Base-by-base conservation (phyloP, 345 rosid genomes). In the Eucalyptus pauciflora region DNA sequence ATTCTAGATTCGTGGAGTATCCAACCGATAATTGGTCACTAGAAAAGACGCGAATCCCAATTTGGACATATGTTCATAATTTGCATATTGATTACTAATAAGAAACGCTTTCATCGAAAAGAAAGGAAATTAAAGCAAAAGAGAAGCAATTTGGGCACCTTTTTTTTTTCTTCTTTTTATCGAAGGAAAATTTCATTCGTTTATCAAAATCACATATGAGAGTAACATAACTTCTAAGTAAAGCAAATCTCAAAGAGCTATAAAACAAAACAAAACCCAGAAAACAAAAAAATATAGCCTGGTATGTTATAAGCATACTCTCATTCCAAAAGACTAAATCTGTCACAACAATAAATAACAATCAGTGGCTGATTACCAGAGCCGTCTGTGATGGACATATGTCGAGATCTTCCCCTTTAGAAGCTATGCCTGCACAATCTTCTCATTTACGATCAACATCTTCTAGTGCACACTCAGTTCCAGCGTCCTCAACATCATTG, bases 401-500 rank as follows among this genome's bases (percentile, higher is more conserved):
- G 62, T 25, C 13, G 0, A 56, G 62, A 56, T 56, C 29, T 56
- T 56, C 29, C 13, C 62, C 62, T 56, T 9, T 0, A 24, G 29
- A 24, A 56, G 13, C 13, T 56, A 10, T 56, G 13, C 29, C 3
- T 24, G 1, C 1, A 20, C 58, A 52, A 52, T 20, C 58, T 52
- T 52, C 58, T 52, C 58, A 18, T 52, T 52, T 8, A 20, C 0
- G 0, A 52, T 52, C 25, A 52, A 52, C 25, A 52, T 52, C 10
- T 20, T 52, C 10, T 56, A 56, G 29, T 56, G 27, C 3, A 2
- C 1, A 0, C 29, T 56, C 10, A 56, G 6, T 56, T 56, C 10
- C 13, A 56, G 1, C 1, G 0, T 56, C 29, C 62, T 56, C 62
- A 0, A 22, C 62, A 22, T 56, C 13, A 24, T 56, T 56, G 29